A percentile compares a stretch with the other conserved stretches of the same genome.
Conservation (phyloP, 2,329 filamentous ascomycete species). For the Aspergillus brasiliensis region DNA sequence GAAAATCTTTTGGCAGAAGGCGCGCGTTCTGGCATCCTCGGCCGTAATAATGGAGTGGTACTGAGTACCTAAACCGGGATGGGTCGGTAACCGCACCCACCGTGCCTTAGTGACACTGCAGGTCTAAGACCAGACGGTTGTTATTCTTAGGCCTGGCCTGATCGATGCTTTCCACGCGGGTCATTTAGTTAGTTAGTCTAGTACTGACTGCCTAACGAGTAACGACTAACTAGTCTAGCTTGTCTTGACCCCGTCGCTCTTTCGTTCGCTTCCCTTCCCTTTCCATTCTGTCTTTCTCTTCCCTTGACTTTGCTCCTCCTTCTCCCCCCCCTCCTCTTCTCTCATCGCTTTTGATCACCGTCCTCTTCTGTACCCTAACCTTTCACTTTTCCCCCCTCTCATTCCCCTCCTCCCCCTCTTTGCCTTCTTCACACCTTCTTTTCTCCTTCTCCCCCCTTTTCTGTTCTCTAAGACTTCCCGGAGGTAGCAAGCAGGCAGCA, state of each 20-base stretch:
- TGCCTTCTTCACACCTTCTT: not conserved
- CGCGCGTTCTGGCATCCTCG: not conserved
- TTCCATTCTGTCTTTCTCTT: not conserved
- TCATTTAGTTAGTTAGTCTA: not conserved
- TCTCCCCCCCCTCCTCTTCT: not conserved
- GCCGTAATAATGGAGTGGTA: not conserved
- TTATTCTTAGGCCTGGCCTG: conserved; percentile 20
- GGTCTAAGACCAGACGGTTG: conserved; percentile 16
- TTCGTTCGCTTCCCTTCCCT: conserved; percentile 2
- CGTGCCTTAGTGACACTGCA: conserved; percentile 10
- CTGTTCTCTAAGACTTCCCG: not conserved
- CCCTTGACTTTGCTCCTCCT: not conserved
- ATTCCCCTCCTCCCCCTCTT: not conserved
- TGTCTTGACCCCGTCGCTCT: not conserved
- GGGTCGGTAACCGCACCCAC: conserved; percentile 1
- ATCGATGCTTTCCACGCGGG: conserved; percentile 11
- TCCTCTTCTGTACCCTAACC: not conserved
- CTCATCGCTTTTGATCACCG: not conserved
- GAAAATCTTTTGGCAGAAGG: not conserved
- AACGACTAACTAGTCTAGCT: not conserved
- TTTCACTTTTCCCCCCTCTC: not conserved
- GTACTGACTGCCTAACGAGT: not conserved
- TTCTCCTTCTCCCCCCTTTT: not conserved
- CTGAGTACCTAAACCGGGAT: not conserved
- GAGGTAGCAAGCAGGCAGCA: not conserved